A percentile compares a stretch with the other conserved stretches of the same genome.
phyloP scores from a whole-genome alignment of 2,329 filamentous ascomycete species.

The Aotearoamyces nothofagi region DNA sequence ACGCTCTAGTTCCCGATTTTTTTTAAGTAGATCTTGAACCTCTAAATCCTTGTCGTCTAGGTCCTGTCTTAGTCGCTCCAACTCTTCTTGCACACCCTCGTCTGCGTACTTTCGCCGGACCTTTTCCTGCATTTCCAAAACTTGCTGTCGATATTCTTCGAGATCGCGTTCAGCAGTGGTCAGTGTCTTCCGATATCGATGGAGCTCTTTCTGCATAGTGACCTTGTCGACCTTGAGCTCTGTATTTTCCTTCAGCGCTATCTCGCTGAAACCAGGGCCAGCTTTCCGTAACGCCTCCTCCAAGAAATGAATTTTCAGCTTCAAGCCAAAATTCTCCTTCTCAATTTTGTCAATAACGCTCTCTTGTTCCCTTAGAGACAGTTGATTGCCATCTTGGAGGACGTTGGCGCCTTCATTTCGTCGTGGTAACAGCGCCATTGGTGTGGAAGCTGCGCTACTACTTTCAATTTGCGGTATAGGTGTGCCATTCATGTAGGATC shows the following conservation, averaged over 20 bases:
- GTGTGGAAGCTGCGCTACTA: slow-evolving; percentile 74
- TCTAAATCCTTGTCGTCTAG: slow-evolving; percentile 39
- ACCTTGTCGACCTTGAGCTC: slow-evolving; percentile 88
- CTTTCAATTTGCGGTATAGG: slow-evolving; percentile 60
- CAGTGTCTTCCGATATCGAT: slow-evolving; percentile 73
- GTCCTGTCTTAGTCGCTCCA: slow-evolving; percentile 39
- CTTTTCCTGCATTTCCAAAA: slow-evolving; percentile 70
- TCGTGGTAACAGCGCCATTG: slow-evolving; percentile 54
- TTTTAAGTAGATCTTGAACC: slow-evolving; percentile 34
- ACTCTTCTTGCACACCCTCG: slow-evolving; percentile 47
- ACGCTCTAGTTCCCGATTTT: slow-evolving; percentile 39
- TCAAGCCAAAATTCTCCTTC: slow-evolving; percentile 95
- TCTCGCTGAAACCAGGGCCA: slow-evolving; percentile 79
- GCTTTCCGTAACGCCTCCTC: slow-evolving; percentile 80
- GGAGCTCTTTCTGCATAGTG: slow-evolving; percentile 76
- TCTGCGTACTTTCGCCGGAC: slow-evolving; percentile 62
- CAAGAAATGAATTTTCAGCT: slow-evolving; percentile 92
- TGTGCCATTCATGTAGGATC: slow-evolving; percentile 49
- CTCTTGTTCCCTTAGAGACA: slow-evolving; percentile 89
- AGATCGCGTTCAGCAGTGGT: slow-evolving; percentile 73
- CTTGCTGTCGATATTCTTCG: slow-evolving; percentile 67
- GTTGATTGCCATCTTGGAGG: slow-evolving; percentile 72
- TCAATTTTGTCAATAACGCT: slow-evolving; percentile 91
- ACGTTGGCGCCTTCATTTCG: slow-evolving; percentile 48
- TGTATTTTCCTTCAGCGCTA: slow-evolving; percentile 84